Evolutionary conservation across 2,329 filamentous ascomycete genomes (phyloP).

Genomic region (Fusarium sp.): DNA sequence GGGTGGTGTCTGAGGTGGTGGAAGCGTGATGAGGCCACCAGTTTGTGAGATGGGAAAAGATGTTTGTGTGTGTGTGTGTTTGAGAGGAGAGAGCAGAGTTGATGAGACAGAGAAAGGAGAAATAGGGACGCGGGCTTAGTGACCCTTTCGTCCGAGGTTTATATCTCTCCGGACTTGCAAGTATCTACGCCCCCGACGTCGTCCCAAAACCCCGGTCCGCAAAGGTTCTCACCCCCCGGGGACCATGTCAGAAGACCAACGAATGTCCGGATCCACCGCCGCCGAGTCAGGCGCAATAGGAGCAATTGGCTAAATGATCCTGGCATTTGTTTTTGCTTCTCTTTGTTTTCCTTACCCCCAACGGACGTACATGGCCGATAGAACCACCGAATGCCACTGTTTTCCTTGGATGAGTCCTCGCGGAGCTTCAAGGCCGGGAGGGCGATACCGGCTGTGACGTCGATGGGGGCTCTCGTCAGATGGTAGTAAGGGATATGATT

Average conservation of each 20-base stretch:
- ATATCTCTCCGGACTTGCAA: conserved; percentile 11
- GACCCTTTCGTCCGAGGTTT: neutral
- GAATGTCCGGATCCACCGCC: conserved; percentile 1
- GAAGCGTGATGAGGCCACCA: neutral
- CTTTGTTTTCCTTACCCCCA: neutral
- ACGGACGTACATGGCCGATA: conserved; percentile 10
- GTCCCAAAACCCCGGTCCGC: conserved; percentile 21
- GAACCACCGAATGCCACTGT: conserved; percentile 9
- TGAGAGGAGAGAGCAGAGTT: neutral
- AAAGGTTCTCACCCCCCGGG: conserved; percentile 33
- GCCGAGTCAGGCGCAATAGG: conserved; percentile 3
- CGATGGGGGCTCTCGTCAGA: neutral
- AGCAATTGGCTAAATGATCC: conserved; percentile 20
- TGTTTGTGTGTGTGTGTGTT: neutral
- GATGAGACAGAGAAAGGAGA: neutral
- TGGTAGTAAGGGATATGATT: neutral
- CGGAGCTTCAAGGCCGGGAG: neutral
- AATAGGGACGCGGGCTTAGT: neutral
- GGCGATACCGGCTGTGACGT: conserved; percentile 6
- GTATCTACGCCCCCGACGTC: conserved; percentile 20
- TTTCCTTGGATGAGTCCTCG: conserved; percentile 9
- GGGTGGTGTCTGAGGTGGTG: neutral
- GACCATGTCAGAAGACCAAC: conserved; percentile 18
- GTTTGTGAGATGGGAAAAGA: neutral
- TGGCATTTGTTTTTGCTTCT: neutral